Evolutionary conservation across 2,329 filamentous ascomycete species (phyloP).

Genomic region (Rhytidhysteron rufulum): DNA sequence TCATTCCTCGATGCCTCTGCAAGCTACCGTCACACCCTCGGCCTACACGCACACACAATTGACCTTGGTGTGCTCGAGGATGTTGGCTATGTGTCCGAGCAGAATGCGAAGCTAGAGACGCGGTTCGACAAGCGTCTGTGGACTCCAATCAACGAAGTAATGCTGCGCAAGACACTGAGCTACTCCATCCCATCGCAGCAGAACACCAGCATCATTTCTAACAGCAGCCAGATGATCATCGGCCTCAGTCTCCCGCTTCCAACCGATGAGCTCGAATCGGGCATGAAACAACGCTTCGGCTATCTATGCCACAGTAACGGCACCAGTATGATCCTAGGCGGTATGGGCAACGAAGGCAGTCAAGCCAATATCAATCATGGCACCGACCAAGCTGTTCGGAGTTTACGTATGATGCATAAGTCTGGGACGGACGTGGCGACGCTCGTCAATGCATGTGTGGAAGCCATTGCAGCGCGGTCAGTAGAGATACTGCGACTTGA

Average conservation of each 20-base stretch:
- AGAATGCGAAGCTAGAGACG: neutral
- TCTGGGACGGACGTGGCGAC: neutral
- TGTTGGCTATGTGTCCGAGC: slow-evolving; percentile 16
- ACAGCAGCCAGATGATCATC: slow-evolving; percentile 8
- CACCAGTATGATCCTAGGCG: neutral
- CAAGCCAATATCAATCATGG: neutral
- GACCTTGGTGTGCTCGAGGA: slow-evolving; percentile 17
- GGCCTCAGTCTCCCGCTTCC: slow-evolving; percentile 6
- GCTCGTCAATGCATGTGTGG: neutral
- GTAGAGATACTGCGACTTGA: slow-evolving; percentile 3
- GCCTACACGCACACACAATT: slow-evolving; percentile 13
- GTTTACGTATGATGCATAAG: neutral
- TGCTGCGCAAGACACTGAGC: slow-evolving; percentile 10
- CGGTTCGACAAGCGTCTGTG: slow-evolving; percentile 3
- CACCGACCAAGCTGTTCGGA: neutral
- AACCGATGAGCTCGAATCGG: neutral
- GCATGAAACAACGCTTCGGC: slow-evolving; percentile 3
- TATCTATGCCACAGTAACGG: neutral
- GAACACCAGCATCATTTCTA: neutral
- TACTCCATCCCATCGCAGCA: slow-evolving; percentile 12
- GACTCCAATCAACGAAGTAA: slow-evolving; percentile 10
- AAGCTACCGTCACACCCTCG: slow-evolving; percentile 10
- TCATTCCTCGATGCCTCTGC: slow-evolving; percentile 15
- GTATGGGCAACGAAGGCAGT: neutral
- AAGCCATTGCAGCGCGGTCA: neutral